Conservation (phyloP, 2,329 filamentous ascomycete species). For the Microsporum audouinii region DNA sequence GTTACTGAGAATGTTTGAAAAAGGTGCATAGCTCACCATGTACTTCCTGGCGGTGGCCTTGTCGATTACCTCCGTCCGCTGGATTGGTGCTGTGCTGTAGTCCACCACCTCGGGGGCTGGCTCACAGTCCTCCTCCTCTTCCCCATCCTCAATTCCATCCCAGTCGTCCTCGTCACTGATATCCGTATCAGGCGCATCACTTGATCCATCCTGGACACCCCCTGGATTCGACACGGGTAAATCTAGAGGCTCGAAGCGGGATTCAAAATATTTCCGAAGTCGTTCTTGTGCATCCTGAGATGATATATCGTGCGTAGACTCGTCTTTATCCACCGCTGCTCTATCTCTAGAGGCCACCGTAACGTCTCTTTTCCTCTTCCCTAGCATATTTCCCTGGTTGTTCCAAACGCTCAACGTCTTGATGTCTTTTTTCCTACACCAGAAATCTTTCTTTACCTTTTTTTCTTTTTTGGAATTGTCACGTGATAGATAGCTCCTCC, state of each 20-base stretch:
- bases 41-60: constrained; percentile 67
- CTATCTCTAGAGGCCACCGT: constrained; percentile 21
- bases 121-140: constrained; percentile 23
- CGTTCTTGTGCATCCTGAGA: constrained; percentile 56
- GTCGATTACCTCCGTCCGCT: constrained; percentile 25
- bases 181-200: constrained; percentile 13
- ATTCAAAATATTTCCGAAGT: constrained; percentile 76
- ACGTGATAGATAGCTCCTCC: background rate
- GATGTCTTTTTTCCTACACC: background rate
- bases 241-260: constrained; percentile 66
- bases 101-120: constrained; percentile 50
- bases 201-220: constrained; percentile 13
- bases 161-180: constrained; percentile 39
- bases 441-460: background rate
- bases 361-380: constrained; percentile 41
- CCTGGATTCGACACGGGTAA: constrained; percentile 18
- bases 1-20: background rate
- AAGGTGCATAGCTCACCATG: constrained; percentile 46
- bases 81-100: constrained; percentile 34
- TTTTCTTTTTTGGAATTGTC: background rate
- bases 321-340: constrained; percentile 16
- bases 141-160: constrained; percentile 50
- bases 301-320: constrained; percentile 16
- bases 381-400: constrained; percentile 24
- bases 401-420: background rate